These are phyloP conservation scores for Chernovozyma sophiae-reginae DNA, from an alignment of 1,139 yeast species.

Conservation along the genomic window DNA sequence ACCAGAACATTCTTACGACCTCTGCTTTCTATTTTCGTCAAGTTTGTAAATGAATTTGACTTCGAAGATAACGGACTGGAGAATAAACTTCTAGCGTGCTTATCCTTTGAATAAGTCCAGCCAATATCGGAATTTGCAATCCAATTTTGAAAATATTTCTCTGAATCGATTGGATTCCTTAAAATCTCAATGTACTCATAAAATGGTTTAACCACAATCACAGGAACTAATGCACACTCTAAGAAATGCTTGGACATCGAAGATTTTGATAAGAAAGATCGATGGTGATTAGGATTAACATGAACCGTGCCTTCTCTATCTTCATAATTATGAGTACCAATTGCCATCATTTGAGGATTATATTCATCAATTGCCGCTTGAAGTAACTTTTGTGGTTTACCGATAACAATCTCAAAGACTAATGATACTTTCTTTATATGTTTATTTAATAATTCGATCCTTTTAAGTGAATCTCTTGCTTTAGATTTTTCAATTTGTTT, in stretches of 20 bases:
- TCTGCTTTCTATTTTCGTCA: constrained; percentile 1
- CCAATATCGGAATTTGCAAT: constrained; percentile 20
- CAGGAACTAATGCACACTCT: constrained; percentile 66
- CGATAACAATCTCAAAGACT: constrained; percentile 58
- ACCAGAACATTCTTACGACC: not conserved
- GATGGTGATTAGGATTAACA: constrained; percentile 40
- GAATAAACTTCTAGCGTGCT: constrained; percentile 9
- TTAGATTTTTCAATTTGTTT: constrained; percentile 24
- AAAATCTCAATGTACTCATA: constrained; percentile 35
- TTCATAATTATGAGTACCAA: constrained; percentile 51
- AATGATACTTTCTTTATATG: constrained; percentile 48
- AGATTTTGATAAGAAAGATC: constrained; percentile 42
- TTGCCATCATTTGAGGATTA: constrained; percentile 61
- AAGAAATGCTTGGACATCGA: constrained; percentile 60
- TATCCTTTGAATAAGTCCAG: constrained; percentile 17
- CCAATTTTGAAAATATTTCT: constrained; percentile 30
- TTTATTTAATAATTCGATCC: constrained; percentile 45
- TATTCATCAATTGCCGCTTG: constrained; percentile 56
- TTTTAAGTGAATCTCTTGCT: constrained; percentile 34
- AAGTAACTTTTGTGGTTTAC: constrained; percentile 54
- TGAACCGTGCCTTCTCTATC: constrained; percentile 24
- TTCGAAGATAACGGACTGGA: constrained; percentile 4
- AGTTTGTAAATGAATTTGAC: constrained; percentile 3
- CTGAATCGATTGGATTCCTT: constrained; percentile 22
- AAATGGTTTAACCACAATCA: constrained; percentile 59